These are phyloP conservation scores for Sclerospora graminicola DNA, from an alignment of 352 stramenopile genomes.

Conservation along the genomic window DNA sequence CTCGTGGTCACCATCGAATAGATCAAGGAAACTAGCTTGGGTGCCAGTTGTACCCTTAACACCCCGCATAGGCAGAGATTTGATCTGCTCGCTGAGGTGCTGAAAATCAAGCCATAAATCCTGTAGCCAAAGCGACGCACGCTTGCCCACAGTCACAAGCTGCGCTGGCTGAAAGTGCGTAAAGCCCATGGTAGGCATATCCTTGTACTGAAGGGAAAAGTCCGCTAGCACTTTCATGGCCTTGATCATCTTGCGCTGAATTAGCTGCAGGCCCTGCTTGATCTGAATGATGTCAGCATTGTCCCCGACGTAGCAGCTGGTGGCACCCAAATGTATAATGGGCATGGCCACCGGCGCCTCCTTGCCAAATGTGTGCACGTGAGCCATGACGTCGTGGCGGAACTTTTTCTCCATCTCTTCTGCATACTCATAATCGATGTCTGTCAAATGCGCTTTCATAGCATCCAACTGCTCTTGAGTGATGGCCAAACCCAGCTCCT, in stretches of 20 bases:
- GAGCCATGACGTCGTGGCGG: conserved; percentile 98
- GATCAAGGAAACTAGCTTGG: conserved; percentile 97
- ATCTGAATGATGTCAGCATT: conserved; percentile 99
- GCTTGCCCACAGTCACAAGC: conserved; percentile 97
- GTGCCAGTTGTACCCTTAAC: conserved; percentile 99
- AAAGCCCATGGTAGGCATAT: conserved; percentile 97
- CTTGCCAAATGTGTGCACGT: conserved; percentile 98
- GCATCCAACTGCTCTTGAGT: conserved; percentile 95
- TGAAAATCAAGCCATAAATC: conserved; percentile 96
- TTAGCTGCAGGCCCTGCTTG: conserved; percentile 91
- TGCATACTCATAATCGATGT: conserved; percentile 98
- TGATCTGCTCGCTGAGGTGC: conserved; percentile 92
- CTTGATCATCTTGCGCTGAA: conserved; percentile 96
- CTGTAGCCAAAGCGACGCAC: conserved; percentile 96
- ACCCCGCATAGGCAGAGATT: conserved; percentile 92
- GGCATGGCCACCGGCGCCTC: conserved; percentile 93
- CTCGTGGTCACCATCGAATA: conserved; percentile 98
- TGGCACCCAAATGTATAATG: conserved; percentile 98
- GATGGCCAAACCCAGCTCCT: conserved; percentile 96
- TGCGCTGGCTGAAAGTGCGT: conserved; percentile 99
- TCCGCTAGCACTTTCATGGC: conserved; percentile 91
- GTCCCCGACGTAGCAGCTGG: conserved; percentile 97
- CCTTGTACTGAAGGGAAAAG: conserved; percentile 93
- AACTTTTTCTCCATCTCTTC: conserved; percentile 97
- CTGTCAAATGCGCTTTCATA: conserved; percentile 92